A percentile compares a stretch with the other conserved stretches of the same genome.
Evolutionary conservation across 352 stramenopile species (phyloP).

Genomic region (Nothophytophthora sp.): DNA sequence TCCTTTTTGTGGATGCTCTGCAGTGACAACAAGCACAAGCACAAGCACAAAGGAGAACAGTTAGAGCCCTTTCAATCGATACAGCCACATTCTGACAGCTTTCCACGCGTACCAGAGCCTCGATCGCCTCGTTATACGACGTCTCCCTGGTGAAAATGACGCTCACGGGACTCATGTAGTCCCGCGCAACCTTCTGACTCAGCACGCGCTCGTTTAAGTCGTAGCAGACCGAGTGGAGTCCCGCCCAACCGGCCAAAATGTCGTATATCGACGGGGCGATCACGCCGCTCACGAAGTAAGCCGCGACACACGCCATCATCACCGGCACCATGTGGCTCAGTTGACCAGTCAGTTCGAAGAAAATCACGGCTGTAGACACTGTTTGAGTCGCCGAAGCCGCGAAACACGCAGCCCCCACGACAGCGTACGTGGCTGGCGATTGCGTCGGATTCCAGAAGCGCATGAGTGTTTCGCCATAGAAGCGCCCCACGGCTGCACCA

Average conservation of each 20-base stretch:
- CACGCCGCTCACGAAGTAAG: slow-evolving; percentile 77
- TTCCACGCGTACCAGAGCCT: slow-evolving; percentile 52
- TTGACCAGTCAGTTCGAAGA: slow-evolving; percentile 80
- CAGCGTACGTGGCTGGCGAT: slow-evolving; percentile 73
- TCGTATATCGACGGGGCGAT: slow-evolving; percentile 89
- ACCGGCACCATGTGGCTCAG: slow-evolving; percentile 79
- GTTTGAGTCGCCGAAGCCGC: slow-evolving; percentile 85
- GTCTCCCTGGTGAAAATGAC: slow-evolving; percentile 71
- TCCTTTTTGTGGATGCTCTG: slow-evolving; percentile 78
- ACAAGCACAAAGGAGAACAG: not conserved
- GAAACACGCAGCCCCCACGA: slow-evolving; percentile 90
- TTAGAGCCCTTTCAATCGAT: not conserved
- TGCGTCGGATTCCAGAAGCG: slow-evolving; percentile 63
- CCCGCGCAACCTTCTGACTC: slow-evolving; percentile 58
- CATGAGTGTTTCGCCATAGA: slow-evolving; percentile 71
- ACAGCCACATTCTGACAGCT: too few relatives aligned
- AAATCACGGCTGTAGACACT: slow-evolving; percentile 78
- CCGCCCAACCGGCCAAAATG: slow-evolving; percentile 75
- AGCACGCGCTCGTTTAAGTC: slow-evolving; percentile 82
- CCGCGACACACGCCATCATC: slow-evolving; percentile 78
- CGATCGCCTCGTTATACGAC: slow-evolving; percentile 71
- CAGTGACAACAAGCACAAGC: not conserved
- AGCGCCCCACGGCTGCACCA: slow-evolving; percentile 56
- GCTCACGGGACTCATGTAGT: slow-evolving; percentile 63
- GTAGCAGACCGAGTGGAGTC: slow-evolving; percentile 81